Evolutionary conservation across 208 protist genomes (phyloP).

Genomic region (Trichomonas gallinae): DNA sequence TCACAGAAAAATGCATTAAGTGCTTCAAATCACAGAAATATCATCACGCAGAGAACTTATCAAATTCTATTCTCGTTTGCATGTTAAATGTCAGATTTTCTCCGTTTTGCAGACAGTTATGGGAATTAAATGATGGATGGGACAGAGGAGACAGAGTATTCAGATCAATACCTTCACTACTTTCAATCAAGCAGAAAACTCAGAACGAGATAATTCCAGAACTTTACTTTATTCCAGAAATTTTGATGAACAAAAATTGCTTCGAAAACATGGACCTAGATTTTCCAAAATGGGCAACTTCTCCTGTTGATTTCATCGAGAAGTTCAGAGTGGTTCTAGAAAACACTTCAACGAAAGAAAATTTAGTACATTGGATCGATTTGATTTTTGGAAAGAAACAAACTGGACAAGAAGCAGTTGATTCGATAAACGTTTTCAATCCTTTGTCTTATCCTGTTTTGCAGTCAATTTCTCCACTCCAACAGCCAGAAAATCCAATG

Average conservation of each 20-base stretch:
- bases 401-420: neutral
- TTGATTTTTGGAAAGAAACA: neutral
- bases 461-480: too few species aligned
- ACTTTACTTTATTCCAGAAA: neutral
- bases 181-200: neutral
- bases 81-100: neutral
- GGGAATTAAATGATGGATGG: neutral
- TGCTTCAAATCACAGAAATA: neutral
- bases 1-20: too few species aligned
- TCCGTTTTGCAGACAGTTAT: neutral
- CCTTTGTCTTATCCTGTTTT: neutral
- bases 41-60: neutral
- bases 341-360: neutral
- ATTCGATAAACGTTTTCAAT: neutral
- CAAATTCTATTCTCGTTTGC: neutral
- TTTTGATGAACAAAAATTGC: neutral
- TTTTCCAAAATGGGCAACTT: neutral
- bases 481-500: too few species aligned
- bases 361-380: neutral
- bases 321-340: neutral
- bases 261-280: neutral
- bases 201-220: neutral
- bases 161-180: neutral
- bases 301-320: neutral
- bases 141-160: neutral